Evolutionary conservation across 2,329 filamentous ascomycete species (phyloP).

Genomic region (Ambrosiella cleistominuta): DNA sequence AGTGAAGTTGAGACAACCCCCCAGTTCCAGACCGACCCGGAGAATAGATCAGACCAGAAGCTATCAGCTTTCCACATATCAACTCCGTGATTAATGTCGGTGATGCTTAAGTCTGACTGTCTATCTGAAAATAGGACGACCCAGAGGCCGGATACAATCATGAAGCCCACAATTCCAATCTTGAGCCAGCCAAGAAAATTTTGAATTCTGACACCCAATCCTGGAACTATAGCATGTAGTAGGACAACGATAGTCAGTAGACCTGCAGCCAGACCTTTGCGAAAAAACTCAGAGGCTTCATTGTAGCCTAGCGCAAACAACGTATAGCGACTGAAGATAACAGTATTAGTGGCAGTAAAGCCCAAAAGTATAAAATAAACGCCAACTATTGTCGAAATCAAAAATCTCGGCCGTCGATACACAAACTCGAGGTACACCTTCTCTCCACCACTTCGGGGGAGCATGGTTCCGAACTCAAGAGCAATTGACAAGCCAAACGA

Average conservation of each 20-base stretch:
- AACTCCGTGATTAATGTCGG: not conserved
- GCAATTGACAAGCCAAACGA: slow-evolving; percentile 43
- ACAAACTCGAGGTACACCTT: slow-evolving; percentile 59
- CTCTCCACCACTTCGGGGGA: slow-evolving; percentile 48
- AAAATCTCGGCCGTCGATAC: slow-evolving; percentile 43
- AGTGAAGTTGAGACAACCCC: slow-evolving; percentile 48
- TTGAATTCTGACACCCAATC: slow-evolving; percentile 40
- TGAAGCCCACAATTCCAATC: slow-evolving; percentile 39
- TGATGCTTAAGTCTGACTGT: not conserved
- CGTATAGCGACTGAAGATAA: slow-evolving; percentile 49
- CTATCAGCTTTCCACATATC: slow-evolving; percentile 10
- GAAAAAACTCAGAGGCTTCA: slow-evolving; percentile 26
- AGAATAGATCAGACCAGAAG: slow-evolving; percentile 39
- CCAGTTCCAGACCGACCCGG: slow-evolving; percentile 51
- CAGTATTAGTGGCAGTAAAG: slow-evolving; percentile 53
- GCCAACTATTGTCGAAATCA: slow-evolving; percentile 46
- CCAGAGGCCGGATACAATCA: slow-evolving; percentile 42
- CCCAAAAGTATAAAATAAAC: slow-evolving; percentile 46
- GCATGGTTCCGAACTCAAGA: slow-evolving; percentile 53
- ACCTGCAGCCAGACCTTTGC: slow-evolving; percentile 38
- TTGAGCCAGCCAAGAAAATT: slow-evolving; percentile 47
- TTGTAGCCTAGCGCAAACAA: slow-evolving; percentile 36
- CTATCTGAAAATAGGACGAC: slow-evolving; percentile 28
- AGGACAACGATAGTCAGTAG: slow-evolving; percentile 39
- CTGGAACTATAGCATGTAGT: slow-evolving; percentile 40